Evolutionary conservation across 768 basidiomycete genomes (phyloP).

Genomic region (Tephrocybe sp.): DNA sequence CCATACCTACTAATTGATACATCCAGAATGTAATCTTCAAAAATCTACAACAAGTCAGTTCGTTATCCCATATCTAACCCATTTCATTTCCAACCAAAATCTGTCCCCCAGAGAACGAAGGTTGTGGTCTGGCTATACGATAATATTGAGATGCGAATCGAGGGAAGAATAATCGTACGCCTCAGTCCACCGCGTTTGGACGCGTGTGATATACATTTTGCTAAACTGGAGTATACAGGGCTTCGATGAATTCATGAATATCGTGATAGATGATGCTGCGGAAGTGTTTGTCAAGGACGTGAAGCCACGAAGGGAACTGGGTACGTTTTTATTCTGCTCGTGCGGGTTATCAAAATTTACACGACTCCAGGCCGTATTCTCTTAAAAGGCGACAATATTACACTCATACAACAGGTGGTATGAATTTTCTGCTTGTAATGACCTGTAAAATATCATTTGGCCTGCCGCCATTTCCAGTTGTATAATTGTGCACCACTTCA

Average conservation of each 20-base stretch:
- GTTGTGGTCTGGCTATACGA: constrained; percentile 96
- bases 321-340: constrained; percentile 42
- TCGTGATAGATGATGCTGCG: constrained; percentile 90
- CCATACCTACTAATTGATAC: constrained; percentile 3
- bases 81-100: constrained; percentile 10
- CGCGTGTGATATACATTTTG: background rate
- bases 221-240: constrained; percentile 54
- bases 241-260: constrained; percentile 99
- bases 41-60: constrained; percentile 81
- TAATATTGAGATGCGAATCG: constrained; percentile 94
- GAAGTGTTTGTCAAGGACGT: constrained; percentile 92
- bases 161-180: constrained; percentile 94
- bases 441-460: constrained; percentile 9
- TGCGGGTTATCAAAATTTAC: background rate
- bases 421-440: constrained; percentile 19
- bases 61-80: background rate
- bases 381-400: constrained; percentile 97
- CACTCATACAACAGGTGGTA: constrained; percentile 81
- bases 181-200: constrained; percentile 8
- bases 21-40: constrained; percentile 95
- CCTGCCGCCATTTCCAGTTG: constrained; percentile 4
- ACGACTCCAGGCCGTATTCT: constrained; percentile 78
- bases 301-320: constrained; percentile 82
- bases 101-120: constrained; percentile 56
- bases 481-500: constrained; percentile 13